Conservation (phyloP, 2,329 filamentous ascomycete species). For the Escovopsis weberi region DNA sequence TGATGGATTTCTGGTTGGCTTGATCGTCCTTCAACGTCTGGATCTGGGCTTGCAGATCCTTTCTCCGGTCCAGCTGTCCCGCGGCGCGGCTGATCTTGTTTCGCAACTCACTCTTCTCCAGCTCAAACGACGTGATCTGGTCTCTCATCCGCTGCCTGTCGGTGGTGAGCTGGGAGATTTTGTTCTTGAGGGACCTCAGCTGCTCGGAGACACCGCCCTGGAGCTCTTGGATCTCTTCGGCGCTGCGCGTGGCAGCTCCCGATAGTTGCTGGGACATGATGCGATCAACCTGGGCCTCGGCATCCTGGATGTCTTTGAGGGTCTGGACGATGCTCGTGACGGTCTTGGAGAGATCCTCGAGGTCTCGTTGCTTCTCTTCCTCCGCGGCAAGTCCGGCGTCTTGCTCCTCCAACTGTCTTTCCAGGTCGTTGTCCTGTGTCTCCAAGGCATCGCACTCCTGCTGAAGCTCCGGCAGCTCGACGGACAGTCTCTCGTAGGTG, state of each 20-base stretch:
- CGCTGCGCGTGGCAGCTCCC: slow-evolving; percentile 48
- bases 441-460: slow-evolving; percentile 48
- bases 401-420: slow-evolving; percentile 49
- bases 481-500: slow-evolving; percentile 52
- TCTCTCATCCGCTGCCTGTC: slow-evolving; percentile 61
- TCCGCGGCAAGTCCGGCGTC: slow-evolving; percentile 52
- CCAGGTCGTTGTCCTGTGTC: slow-evolving; percentile 42
- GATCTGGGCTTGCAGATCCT: slow-evolving; percentile 53
- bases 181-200: slow-evolving; percentile 46
- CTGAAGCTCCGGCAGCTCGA: slow-evolving; percentile 56
- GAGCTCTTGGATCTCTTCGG: slow-evolving; percentile 73
- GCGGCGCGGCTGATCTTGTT: slow-evolving; percentile 57
- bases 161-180: slow-evolving; percentile 47
- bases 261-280: slow-evolving; percentile 64
- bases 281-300: slow-evolving; percentile 59
- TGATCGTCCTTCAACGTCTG: slow-evolving; percentile 58
- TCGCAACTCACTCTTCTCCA: slow-evolving; percentile 60
- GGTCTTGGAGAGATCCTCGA: slow-evolving; percentile 63
- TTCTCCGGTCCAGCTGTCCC: slow-evolving; percentile 71
- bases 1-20: slow-evolving; percentile 50
- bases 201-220: slow-evolving; percentile 54
- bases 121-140: slow-evolving; percentile 54
- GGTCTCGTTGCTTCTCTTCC: slow-evolving; percentile 51
- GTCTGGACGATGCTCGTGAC: slow-evolving; percentile 63
- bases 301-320: slow-evolving; percentile 54